Base-by-base conservation (phyloP, 768 basidiomycete genomes). In the Hirschioporus abietinus region DNA sequence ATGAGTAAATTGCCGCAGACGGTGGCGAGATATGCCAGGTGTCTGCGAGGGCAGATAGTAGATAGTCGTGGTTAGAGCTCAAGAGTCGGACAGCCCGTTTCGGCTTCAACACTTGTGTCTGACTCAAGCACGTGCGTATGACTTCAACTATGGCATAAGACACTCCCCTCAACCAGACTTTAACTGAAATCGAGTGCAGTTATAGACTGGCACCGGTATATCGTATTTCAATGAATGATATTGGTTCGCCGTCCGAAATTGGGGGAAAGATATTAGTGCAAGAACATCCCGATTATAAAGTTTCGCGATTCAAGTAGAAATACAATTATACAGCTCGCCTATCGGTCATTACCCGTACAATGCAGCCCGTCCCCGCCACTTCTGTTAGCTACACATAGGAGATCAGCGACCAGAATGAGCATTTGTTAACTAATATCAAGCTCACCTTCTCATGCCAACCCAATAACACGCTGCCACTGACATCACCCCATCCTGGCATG, bases 381-480 rank as follows among this genome's bases (percentile, higher is more conserved):
- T 98, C 96, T 17, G 95, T 95, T 75, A 98, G 79, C 95, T 98
- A 71, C 4, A 62, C 30, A 30, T 3, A 30, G 2, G 36, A 35
- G 64, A 35, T 17, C 35, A 65, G 60, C 66, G 17, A 63, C 58
- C 9, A 3, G 58, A n/a, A 35, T 27, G 12, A 60, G 15, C n/a
- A 67, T 20, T 42, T 60, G 17, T 34, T 27, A 68, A 52, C 10
- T 35, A 27, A 30, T 17, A 34, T 24, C 64, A 2, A 30, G 74
- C 84, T 25, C 63, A 95, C 95, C 91, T 96, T 97, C 77, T 97
- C 95, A 74, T 99, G 96, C 96, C 96, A 98, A 17, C 88, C 91
- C 58, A 96, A 76, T 36, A 90, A 77, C 42, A 89, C 87, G 69
- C 86, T 88, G 58, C 87, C 87, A 70, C 82, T 86, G 66, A 88